Conservation (phyloP, 257 asterid species). For the Sherardia arvensis region DNA sequence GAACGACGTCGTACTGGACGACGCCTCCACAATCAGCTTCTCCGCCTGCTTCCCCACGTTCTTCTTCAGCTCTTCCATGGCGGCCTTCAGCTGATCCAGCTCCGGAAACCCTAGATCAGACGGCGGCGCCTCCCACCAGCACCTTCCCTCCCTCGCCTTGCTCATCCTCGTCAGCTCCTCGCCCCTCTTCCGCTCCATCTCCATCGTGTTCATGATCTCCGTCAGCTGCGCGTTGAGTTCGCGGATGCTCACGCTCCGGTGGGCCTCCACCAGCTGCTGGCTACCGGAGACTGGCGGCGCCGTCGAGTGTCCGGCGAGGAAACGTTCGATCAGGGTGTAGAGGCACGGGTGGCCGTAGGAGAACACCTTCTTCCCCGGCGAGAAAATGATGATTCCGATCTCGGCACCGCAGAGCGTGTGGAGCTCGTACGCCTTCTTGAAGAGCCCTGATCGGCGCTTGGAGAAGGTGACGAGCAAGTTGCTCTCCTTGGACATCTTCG, state of each 20-base stretch:
- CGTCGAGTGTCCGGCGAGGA: conserved; percentile 12
- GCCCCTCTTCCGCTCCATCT: conserved; percentile 21
- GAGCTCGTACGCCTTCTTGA: conserved; percentile 36
- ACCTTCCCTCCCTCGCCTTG: conserved; percentile 11
- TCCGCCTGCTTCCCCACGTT: conserved; percentile 17
- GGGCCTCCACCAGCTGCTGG: conserved; percentile 36
- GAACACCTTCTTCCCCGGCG: conserved; percentile 32
- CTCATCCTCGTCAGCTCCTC: conserved; percentile 22
- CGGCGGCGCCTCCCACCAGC: conserved; percentile 43
- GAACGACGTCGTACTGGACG: conserved; percentile 7
- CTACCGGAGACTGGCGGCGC: conserved; percentile 2
- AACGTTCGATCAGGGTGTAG: conserved; percentile 25
- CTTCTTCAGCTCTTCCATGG: conserved; percentile 35
- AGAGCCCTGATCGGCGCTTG: conserved; percentile 38
- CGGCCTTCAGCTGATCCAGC: conserved; percentile 31
- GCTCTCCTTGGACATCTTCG: conserved; percentile 37
- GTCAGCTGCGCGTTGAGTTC: conserved; percentile 33
- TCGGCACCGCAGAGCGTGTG: conserved; percentile 31
- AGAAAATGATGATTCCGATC: conserved; percentile 28
- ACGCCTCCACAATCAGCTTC: conserved; percentile 18
- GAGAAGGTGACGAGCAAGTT: conserved; percentile 41
- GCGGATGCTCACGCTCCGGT: conserved; percentile 24
- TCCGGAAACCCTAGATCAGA: conserved; percentile 18
- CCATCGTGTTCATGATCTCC: conserved; percentile 20
- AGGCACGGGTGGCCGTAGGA: conserved; percentile 40